A percentile compares a stretch with the other conserved stretches of the same genome.
Evolutionary conservation across 768 basidiomycete species (phyloP).

Genomic region (Termitomyces sp.): DNA sequence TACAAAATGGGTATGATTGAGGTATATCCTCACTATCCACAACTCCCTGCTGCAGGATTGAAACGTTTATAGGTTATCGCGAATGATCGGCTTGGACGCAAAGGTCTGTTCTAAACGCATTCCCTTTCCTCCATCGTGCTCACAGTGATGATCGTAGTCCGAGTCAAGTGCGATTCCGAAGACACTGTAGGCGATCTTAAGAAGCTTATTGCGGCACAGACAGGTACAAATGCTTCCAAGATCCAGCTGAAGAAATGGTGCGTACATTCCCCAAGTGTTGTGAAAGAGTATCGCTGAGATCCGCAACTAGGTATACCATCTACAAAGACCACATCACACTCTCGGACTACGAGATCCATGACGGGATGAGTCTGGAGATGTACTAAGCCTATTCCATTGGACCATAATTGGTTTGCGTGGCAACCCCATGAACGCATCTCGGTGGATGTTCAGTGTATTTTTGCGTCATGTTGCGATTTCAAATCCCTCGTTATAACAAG

Average conservation of each 20-base stretch:
- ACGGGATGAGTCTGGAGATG: constrained; percentile 94
- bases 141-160: constrained; percentile 49
- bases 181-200: constrained; percentile 98
- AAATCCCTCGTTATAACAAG: no score
- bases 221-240: constrained; percentile 80
- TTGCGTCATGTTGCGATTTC: not conserved
- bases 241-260: constrained; percentile 98
- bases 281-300: not conserved
- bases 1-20: constrained; percentile 36
- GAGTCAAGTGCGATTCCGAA: constrained; percentile 91
- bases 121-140: not conserved
- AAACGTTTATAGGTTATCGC: constrained; percentile 69
- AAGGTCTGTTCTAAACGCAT: constrained; percentile 53
- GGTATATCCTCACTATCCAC: constrained; percentile 23
- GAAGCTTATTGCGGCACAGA: constrained; percentile 95
- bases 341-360: constrained; percentile 88
- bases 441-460: not conserved
- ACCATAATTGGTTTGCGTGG: not conserved
- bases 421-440: not conserved
- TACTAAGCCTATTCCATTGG: constrained; percentile 43
- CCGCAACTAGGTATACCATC: constrained; percentile 71
- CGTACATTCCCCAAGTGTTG: constrained; percentile 19
- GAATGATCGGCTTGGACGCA: constrained; percentile 92
- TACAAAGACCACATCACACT: constrained; percentile 97
- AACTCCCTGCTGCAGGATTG: not conserved